These are phyloP conservation scores for Alternaria metachromatica DNA, from an alignment of 2,329 filamentous ascomycete genomes.

Conservation along the genomic window DNA sequence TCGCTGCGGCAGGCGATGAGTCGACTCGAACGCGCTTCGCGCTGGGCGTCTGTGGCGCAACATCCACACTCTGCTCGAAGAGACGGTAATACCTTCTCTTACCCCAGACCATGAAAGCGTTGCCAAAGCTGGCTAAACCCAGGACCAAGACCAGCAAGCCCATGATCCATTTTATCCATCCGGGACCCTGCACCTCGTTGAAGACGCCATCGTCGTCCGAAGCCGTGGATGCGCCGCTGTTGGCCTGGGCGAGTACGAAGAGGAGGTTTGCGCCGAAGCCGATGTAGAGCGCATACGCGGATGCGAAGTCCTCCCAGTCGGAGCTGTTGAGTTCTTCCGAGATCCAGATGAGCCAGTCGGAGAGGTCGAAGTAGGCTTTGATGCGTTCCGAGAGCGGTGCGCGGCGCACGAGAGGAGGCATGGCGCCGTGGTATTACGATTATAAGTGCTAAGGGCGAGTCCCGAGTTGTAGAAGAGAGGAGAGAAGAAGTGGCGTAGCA, in stretches of 20 bases:
- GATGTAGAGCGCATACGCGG: conserved; percentile 75
- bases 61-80: conserved; percentile 85
- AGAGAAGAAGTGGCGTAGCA: background rate
- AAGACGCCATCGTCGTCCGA: conserved; percentile 81
- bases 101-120: conserved; percentile 81
- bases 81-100: conserved; percentile 87
- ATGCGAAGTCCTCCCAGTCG: conserved; percentile 82
- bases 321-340: conserved; percentile 91
- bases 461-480: background rate
- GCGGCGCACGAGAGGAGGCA: conserved; percentile 77
- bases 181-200: conserved; percentile 58
- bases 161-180: conserved; percentile 73
- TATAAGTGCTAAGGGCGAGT: background rate
- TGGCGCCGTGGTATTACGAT: conserved; percentile 4
- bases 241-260: conserved; percentile 84
- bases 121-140: conserved; percentile 69
- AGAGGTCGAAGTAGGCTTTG: conserved; percentile 79
- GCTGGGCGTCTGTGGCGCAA: conserved; percentile 77
- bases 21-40: conserved; percentile 88
- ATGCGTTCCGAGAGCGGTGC: conserved; percentile 82
- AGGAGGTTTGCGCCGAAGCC: conserved; percentile 78
- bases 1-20: conserved; percentile 77
- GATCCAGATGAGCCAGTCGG: conserved; percentile 88
- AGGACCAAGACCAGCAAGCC: conserved; percentile 74
- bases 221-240: conserved; percentile 61